These are phyloP conservation scores for Pseudocercospora macadamiae DNA, from an alignment of 2,329 filamentous ascomycete genomes.

Conservation along the genomic window DNA sequence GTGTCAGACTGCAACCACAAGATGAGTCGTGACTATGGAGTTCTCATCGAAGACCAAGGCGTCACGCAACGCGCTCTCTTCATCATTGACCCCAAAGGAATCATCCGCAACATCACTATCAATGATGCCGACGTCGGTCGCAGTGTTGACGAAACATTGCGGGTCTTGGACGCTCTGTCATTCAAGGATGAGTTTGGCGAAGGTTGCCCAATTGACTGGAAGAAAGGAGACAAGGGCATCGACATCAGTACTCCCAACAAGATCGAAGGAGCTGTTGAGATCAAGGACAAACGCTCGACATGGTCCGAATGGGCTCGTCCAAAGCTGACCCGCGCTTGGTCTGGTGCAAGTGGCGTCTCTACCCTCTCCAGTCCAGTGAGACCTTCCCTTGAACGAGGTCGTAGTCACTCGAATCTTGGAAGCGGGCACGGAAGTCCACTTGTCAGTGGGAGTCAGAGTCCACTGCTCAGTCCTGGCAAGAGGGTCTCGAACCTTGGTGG, in stretches of 20 bases:
- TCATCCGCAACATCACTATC: conserved; percentile 64
- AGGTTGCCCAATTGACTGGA: conserved; percentile 41
- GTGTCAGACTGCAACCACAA: conserved; percentile 65
- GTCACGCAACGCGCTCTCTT: conserved; percentile 66
- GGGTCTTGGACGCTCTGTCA: conserved; percentile 57
- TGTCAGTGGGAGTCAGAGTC: no score
- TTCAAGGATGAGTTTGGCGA: conserved; percentile 48
- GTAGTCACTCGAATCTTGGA: conserved; percentile 17
- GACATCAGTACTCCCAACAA: conserved; percentile 29
- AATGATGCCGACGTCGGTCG: conserved; percentile 68
- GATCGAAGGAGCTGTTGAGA: conserved; percentile 33
- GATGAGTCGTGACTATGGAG: conserved; percentile 64
- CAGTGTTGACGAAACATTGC: conserved; percentile 65
- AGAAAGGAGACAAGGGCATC: conserved; percentile 37
- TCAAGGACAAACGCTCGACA: conserved; percentile 24
- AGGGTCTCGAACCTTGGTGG: conserved; percentile 16
- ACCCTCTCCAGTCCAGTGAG: conserved; percentile 11
- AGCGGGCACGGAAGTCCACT: conserved; percentile 23
- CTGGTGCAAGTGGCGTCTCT: conserved; percentile 27
- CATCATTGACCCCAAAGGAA: conserved; percentile 66
- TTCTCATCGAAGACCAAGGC: conserved; percentile 66
- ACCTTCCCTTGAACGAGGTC: conserved; percentile 6
- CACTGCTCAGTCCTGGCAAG: conserved; percentile 31
- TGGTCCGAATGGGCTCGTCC: conserved; percentile 39
- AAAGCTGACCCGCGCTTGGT: conserved; percentile 37